Evolutionary conservation across 352 stramenopile genomes (phyloP).

Genomic region (Phytophthora crassamura): DNA sequence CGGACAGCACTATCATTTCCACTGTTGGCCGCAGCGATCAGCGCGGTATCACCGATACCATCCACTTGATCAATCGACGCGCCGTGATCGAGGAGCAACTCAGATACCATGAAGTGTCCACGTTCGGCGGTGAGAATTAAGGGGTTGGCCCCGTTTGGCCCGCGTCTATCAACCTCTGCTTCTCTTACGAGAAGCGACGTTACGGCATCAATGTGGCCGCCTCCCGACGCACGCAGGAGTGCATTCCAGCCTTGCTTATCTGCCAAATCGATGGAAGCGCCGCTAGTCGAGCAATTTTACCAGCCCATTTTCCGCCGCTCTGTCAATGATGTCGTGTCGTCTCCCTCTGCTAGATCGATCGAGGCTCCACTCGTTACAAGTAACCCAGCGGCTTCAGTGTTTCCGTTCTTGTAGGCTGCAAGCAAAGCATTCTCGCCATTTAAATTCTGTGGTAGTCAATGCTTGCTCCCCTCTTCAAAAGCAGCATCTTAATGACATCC

Average conservation of each 20-base stretch:
- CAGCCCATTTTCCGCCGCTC: conserved; percentile 5
- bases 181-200: background rate
- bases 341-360: background rate
- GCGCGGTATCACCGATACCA: background rate
- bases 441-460: background rate
- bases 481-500: background rate
- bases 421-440: conserved; percentile 3
- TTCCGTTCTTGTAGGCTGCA: background rate
- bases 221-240: background rate
- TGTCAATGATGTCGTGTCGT: conserved; percentile 11
- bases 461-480: background rate
- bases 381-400: background rate
- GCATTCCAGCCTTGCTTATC: background rate
- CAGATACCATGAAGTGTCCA: background rate
- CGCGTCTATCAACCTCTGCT: background rate
- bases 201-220: background rate
- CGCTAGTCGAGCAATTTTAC: background rate
- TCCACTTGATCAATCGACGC: background rate
- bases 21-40: background rate
- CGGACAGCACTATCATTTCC: background rate
- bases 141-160: background rate
- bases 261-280: no score
- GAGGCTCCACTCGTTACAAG: background rate
- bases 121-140: background rate
- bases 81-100: background rate